phyloP scores from a whole-genome alignment of 2,329 filamentous ascomycete species.

The Colletotrichum ledebouriae region DNA sequence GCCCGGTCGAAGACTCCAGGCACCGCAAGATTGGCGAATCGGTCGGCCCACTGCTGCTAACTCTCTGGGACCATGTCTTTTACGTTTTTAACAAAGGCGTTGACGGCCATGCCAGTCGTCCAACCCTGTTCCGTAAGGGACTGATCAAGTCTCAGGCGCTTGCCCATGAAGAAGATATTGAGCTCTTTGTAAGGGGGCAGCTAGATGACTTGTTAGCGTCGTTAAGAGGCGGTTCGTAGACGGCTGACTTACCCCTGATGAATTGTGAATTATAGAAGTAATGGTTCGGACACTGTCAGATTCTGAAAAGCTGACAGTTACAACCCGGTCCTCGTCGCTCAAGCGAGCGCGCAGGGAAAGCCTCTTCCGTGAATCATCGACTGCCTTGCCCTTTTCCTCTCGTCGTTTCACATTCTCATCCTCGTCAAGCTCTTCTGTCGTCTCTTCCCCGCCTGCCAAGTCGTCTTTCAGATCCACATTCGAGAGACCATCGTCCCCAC shows the following conservation, averaged over 20 bases:
- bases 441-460: constrained; percentile 53
- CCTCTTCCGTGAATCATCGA: constrained; percentile 65
- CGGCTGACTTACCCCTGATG: constrained; percentile 69
- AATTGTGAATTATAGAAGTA: constrained; percentile 71
- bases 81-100: constrained; percentile 71
- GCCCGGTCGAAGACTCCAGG: too few species aligned
- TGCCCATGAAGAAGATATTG: constrained; percentile 84
- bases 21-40: too few species aligned
- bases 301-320: constrained; percentile 69
- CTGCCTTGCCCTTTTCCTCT: constrained; percentile 72
- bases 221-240: not conserved
- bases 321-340: constrained; percentile 76
- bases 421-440: constrained; percentile 48
- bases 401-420: constrained; percentile 56
- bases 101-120: constrained; percentile 80
- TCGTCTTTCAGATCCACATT: constrained; percentile 52
- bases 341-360: constrained; percentile 73
- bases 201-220: constrained; percentile 53
- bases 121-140: constrained; percentile 79
- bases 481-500: constrained; percentile 44
- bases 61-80: too few species aligned
- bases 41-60: too few species aligned
- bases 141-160: constrained; percentile 77
- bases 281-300: constrained; percentile 75
- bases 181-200: constrained; percentile 71